phyloP scores from a whole-genome alignment of 2,329 filamentous ascomycete genomes.

The Diaporthe ilicicola region DNA sequence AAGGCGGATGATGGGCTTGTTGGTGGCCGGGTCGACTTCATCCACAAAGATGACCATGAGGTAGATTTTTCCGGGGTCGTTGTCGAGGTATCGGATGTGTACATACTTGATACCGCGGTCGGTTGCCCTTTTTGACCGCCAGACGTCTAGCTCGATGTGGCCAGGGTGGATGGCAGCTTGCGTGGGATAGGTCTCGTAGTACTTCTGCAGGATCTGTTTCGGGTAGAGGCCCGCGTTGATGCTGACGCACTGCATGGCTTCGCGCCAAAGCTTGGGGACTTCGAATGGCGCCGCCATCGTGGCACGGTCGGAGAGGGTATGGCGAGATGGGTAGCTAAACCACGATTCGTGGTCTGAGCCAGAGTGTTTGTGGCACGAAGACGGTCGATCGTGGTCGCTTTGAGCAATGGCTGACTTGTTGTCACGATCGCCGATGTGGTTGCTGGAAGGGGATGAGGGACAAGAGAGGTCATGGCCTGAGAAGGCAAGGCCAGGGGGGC shows the following conservation, averaged over 20 bases:
- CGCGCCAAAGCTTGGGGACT: constrained; percentile 29
- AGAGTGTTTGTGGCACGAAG: background rate
- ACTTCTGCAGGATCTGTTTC: constrained; percentile 25
- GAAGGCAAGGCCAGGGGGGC: background rate
- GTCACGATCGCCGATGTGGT: background rate
- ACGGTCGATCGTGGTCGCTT: background rate
- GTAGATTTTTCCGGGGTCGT: constrained; percentile 26
- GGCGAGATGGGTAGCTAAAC: background rate
- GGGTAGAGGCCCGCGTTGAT: constrained; percentile 29
- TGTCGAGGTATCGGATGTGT: constrained; percentile 27
- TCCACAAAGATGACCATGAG: constrained; percentile 26
- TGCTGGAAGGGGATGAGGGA: background rate
- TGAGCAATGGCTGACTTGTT: background rate
- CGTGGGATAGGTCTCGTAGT: constrained; percentile 9
- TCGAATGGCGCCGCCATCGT: constrained; percentile 18
- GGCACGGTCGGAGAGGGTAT: background rate
- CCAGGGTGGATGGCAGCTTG: background rate
- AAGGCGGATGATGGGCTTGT: constrained; percentile 8
- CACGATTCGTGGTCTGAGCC: background rate
- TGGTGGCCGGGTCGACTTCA: background rate
- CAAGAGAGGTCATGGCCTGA: background rate
- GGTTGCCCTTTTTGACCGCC: constrained; percentile 16
- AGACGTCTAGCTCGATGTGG: constrained; percentile 28
- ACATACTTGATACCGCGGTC: constrained; percentile 20
- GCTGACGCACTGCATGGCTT: constrained; percentile 30